Percentiles rank a stretch among this genome's conserved stretches.
Evolutionary conservation across 2,329 filamentous ascomycete genomes (phyloP).

Genomic region (Colletotrichum brevisporum): DNA sequence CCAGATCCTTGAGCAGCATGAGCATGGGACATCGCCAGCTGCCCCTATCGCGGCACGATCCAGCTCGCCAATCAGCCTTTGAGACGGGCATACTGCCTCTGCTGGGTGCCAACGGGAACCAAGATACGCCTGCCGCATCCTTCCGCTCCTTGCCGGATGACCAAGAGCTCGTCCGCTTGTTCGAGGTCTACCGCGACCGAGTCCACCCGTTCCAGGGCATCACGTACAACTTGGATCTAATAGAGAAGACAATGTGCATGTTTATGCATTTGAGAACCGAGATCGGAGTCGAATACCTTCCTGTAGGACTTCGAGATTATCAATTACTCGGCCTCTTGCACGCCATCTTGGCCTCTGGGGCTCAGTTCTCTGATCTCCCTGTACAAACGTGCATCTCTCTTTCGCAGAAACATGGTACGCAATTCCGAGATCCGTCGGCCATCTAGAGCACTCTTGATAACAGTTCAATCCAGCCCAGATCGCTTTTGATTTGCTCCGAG

Average conservation of each 20-base stretch:
- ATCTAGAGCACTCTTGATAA: too few relatives aligned
- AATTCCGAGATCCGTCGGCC: too few relatives aligned
- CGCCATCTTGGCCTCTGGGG: slow-evolving; percentile 1
- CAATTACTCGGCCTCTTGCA: background rate
- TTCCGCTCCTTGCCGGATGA: background rate
- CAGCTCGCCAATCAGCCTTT: too few relatives aligned
- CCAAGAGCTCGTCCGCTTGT: background rate
- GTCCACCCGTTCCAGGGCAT: slow-evolving; percentile 8
- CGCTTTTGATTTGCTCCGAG: slow-evolving; percentile 8
- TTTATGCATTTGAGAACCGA: background rate
- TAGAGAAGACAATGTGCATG: background rate
- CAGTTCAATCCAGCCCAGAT: background rate
- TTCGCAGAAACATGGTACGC: slow-evolving; percentile 1
- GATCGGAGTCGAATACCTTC: background rate
- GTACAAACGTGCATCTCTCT: background rate
- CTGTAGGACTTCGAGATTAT: background rate
- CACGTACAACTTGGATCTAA: background rate
- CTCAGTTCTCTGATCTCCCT: slow-evolving; percentile 6
- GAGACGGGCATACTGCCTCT: too few relatives aligned
- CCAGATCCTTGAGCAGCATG: too few relatives aligned
- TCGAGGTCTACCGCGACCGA: slow-evolving; percentile 3
- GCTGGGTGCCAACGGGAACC: background rate
- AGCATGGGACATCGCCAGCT: too few relatives aligned
- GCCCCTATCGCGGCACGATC: too few relatives aligned
- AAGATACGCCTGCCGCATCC: background rate